Base-by-base conservation (phyloP, 441 rosid genomes). In the Raphanus hybrid region DNA sequence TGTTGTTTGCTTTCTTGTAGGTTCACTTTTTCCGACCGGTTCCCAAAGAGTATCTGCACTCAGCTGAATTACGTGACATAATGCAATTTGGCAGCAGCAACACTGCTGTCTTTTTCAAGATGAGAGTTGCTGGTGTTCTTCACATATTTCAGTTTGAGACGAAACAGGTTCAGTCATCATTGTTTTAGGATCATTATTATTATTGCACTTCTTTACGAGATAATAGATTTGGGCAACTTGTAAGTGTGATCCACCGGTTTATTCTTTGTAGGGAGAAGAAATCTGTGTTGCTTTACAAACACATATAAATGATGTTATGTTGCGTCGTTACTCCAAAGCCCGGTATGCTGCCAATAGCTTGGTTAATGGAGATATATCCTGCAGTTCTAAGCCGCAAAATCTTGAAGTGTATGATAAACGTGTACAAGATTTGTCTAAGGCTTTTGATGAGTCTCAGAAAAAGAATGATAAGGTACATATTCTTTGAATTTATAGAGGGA, bases 71-170 rank as follows among this genome's bases (percentile, higher is more conserved):
- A 69, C 86, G 99, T 81, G 99, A 96, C 82, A 96, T 96, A 82
- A 96, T 96, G 98, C 98, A 92, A 82, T 96, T 96, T 84, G 99
- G 99, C 50, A 96, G 99, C 68, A 96, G 98, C 89, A 93, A 96
- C 75, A 91, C 96, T 69, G 99, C 99, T 70, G 98, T 96, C 61
- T 96, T 93, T 84, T 96, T 93, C 83, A 92, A 93, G 87, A 96
- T 96, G 99, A 89, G 97, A 84, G 99, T 96, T 70, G 98, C 99
- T 55, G 99, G 98, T 69, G 97, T 92, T 79, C 99, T 96, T 84
- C 98, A 96, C 83, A 90, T 93, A 74, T 93, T 96, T 83, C 98
- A 96, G 79, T 96, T 96, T 73, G 99, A 96, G 84, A 92, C 98
- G 23, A 96, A 93, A 84, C 99, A 96, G 99, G 99, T 96, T 69